These are phyloP conservation scores for Prunus mira DNA, from an alignment of 306 rosid species.

Conservation along the genomic window DNA sequence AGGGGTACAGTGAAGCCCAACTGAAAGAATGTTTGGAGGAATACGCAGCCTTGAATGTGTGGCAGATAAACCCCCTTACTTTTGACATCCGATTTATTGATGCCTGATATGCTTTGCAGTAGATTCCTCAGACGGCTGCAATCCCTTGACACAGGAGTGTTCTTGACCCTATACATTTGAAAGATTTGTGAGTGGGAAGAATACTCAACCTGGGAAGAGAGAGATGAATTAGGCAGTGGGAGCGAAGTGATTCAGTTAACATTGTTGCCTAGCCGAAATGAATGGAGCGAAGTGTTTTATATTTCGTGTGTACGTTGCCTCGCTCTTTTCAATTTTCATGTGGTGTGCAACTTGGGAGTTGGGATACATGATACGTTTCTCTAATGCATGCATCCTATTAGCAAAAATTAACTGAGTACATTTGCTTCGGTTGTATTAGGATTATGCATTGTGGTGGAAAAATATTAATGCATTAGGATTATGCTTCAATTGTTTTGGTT, in stretches of 20 bases:
- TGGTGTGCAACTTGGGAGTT: no score
- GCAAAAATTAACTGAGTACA: no score
- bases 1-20: constrained; percentile 99
- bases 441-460: no score
- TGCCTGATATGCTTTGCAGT: constrained; percentile 40
- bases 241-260: neutral
- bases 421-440: no score
- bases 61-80: constrained; percentile 95
- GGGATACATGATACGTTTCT: neutral
- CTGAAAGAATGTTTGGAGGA: constrained; percentile 94
- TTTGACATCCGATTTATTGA: constrained; percentile 92
- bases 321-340: no score
- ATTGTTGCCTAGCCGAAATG: neutral
- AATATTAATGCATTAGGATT: no score
- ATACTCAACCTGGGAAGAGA: neutral
- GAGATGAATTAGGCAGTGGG: neutral
- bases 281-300: neutral
- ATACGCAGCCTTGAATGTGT: constrained; percentile 93
- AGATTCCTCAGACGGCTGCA: neutral
- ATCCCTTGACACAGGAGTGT: neutral
- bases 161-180: neutral
- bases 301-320: neutral
- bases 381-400: no score
- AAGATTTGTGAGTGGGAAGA: neutral
- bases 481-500: no score